These are phyloP conservation scores for Zoysia matrella DNA, from an alignment of 202 grass and related monocot genomes.

Conservation along the genomic window DNA sequence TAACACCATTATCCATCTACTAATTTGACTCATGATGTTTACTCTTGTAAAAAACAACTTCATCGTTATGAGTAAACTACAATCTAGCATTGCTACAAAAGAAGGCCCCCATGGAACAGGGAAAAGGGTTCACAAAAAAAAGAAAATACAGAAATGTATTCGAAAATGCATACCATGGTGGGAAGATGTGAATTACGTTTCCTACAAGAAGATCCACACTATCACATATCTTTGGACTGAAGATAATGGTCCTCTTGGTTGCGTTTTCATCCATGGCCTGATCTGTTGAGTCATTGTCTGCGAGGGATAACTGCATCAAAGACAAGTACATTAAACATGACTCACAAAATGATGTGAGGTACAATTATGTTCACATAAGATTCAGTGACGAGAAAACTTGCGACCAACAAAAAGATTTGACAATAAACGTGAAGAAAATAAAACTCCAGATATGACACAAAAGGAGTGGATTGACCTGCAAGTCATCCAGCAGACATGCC, in stretches of 20 bases:
- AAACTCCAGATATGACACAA: constrained; percentile 4
- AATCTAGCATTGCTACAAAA: constrained; percentile 23
- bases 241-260: constrained; percentile 63
- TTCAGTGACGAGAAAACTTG: constrained; percentile 3
- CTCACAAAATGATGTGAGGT: constrained; percentile 4
- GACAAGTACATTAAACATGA: constrained; percentile 39
- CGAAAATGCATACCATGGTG: constrained; percentile 67
- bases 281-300: constrained; percentile 40
- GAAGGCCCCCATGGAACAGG: neutral
- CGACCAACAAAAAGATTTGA: neutral
- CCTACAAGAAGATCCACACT: constrained; percentile 69
- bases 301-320: constrained; percentile 47
- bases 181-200: constrained; percentile 60
- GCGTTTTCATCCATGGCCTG: constrained; percentile 36
- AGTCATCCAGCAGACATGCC: constrained; percentile 15
- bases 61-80: neutral
- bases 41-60: neutral
- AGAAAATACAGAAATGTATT: constrained; percentile 25
- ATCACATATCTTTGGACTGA: constrained; percentile 78
- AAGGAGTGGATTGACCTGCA: constrained; percentile 6
- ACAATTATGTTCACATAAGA: constrained; percentile 11
- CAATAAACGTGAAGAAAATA: neutral
- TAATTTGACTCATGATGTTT: constrained; percentile 10
- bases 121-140: constrained; percentile 10
- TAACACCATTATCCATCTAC: neutral